Percentiles rank a stretch among this genome's conserved stretches.
phyloP scores from a whole-genome alignment of 192 early-diverging fungal genomes.

The Kickxella alabastrina region DNA sequence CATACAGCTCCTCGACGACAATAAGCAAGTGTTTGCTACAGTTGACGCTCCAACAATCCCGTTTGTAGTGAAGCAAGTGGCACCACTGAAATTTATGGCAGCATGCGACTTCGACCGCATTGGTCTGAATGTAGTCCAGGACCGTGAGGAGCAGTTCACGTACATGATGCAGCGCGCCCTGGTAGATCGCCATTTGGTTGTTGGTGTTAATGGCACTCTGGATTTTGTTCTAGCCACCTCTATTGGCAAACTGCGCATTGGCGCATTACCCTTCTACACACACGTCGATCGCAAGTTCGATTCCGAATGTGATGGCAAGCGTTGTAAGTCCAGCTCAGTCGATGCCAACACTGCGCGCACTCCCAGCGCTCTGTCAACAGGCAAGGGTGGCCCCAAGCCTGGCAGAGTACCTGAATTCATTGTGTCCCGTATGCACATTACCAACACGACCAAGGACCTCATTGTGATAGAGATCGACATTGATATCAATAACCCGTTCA shows the following conservation, averaged over 20 bases:
- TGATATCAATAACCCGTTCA: conserved; percentile 26
- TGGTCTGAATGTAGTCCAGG: conserved; percentile 17
- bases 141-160: conserved; percentile 22
- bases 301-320: not conserved
- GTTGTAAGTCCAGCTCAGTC: too few relatives aligned
- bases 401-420: too few relatives aligned
- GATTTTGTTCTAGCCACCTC: conserved; percentile 24
- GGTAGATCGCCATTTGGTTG: conserved; percentile 8
- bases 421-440: conserved; percentile 26
- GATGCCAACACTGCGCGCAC: not conserved
- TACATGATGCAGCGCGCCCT: conserved; percentile 22
- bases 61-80: conserved; percentile 7
- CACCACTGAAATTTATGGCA: conserved; percentile 13
- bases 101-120: conserved; percentile 27
- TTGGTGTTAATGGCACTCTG: conserved; percentile 26
- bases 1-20: conserved; percentile 19
- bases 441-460: conserved; percentile 23
- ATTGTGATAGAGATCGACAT: conserved; percentile 19
- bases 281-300: conserved; percentile 13
- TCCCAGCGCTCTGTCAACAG: not conserved
- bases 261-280: conserved; percentile 13
- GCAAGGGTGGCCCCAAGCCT: conserved; percentile 1
- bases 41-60: conserved; percentile 8
- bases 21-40: conserved; percentile 21
- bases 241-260: conserved; percentile 25